Percentiles rank a stretch among this genome's conserved stretches.
Conservation (phyloP, 345 rosid species). For the Citrus glauca region DNA sequence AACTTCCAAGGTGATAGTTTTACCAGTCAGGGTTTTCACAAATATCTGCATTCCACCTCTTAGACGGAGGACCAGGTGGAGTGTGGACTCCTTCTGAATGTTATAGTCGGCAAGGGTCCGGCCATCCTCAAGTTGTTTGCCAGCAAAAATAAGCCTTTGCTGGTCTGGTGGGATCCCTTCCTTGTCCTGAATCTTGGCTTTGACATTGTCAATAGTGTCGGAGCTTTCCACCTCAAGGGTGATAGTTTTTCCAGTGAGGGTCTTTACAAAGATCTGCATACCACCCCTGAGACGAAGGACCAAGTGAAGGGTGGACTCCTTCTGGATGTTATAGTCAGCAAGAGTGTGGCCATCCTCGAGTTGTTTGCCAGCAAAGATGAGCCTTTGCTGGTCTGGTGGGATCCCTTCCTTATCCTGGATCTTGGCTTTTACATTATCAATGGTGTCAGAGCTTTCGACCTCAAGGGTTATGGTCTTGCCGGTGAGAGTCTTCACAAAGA, state of each 20-base stretch:
- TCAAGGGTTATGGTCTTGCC: slow-evolving; percentile 28
- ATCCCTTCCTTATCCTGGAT: slow-evolving; percentile 27
- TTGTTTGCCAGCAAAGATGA: slow-evolving; percentile 23
- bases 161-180: slow-evolving; percentile 28
- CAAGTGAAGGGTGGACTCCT: slow-evolving; percentile 24
- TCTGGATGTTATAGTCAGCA: slow-evolving; percentile 23
- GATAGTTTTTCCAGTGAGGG: slow-evolving; percentile 25
- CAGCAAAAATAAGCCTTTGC: slow-evolving; percentile 28
- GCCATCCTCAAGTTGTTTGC: slow-evolving; percentile 24
- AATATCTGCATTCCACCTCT: slow-evolving; percentile 27
- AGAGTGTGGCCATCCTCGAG: slow-evolving; percentile 20
- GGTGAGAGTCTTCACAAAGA: slow-evolving; percentile 26
- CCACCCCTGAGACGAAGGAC: slow-evolving; percentile 23
- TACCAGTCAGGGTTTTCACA: slow-evolving; percentile 25
- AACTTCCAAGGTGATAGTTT: slow-evolving; percentile 27
- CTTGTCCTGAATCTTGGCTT: slow-evolving; percentile 25
- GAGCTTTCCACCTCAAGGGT: slow-evolving; percentile 28
- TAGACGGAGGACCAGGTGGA: slow-evolving; percentile 20
- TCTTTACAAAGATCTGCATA: slow-evolving; percentile 29
- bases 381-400: slow-evolving; percentile 18
- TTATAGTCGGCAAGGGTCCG: slow-evolving; percentile 17
- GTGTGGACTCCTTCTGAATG: slow-evolving; percentile 26
- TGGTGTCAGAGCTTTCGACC: slow-evolving; percentile 24
- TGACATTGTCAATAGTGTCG: slow-evolving; percentile 22
- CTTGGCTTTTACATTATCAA: slow-evolving; percentile 19